phyloP scores from a whole-genome alignment of 1,284 basidiomycete species.

The Xerocomus cyaneibrunnescens region DNA sequence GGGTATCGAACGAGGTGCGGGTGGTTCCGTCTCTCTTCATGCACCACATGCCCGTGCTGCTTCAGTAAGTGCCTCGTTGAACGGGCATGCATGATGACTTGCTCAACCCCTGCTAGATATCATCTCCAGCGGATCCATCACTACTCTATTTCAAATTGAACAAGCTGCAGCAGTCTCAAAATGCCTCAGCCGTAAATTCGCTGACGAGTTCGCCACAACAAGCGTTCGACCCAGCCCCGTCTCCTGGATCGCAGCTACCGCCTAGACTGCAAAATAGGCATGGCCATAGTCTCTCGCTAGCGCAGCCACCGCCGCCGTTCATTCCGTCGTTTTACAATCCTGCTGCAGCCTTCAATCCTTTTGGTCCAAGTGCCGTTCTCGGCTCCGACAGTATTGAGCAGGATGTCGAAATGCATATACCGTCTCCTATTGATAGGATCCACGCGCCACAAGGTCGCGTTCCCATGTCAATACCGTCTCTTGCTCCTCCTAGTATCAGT shows the following conservation, averaged over 20 bases:
- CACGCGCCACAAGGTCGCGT: constrained; percentile 62
- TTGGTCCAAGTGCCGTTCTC: constrained; percentile 53
- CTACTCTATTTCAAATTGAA: constrained; percentile 77
- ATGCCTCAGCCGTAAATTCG: constrained; percentile 51
- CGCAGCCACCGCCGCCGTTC: constrained; percentile 46
- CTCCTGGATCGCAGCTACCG: constrained; percentile 46
- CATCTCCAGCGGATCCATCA: constrained; percentile 79
- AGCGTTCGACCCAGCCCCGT: constrained; percentile 49
- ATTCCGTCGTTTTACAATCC: constrained; percentile 41
- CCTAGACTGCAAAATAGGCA: constrained; percentile 55
- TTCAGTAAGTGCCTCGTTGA: constrained; percentile 53
- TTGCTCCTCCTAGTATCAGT: constrained; percentile 46
- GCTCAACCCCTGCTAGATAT: constrained; percentile 54
- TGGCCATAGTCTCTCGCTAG: constrained; percentile 70
- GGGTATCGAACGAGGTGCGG: constrained; percentile 68
- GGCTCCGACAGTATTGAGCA: constrained; percentile 48
- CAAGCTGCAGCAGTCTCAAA: constrained; percentile 74
- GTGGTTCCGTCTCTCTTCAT: constrained; percentile 56
- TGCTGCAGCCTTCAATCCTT: constrained; percentile 54
- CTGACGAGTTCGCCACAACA: constrained; percentile 64
- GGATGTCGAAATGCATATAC: constrained; percentile 17
- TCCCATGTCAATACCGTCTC: constrained; percentile 46
- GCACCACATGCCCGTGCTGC: constrained; percentile 75
- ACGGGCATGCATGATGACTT: constrained; percentile 12
- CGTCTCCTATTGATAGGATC: constrained; percentile 37